Percentiles rank a stretch among this genome's conserved stretches.
Evolutionary conservation across 148 eudicot species (phyloP).

Genomic region (Camellia lanceoleosa): DNA sequence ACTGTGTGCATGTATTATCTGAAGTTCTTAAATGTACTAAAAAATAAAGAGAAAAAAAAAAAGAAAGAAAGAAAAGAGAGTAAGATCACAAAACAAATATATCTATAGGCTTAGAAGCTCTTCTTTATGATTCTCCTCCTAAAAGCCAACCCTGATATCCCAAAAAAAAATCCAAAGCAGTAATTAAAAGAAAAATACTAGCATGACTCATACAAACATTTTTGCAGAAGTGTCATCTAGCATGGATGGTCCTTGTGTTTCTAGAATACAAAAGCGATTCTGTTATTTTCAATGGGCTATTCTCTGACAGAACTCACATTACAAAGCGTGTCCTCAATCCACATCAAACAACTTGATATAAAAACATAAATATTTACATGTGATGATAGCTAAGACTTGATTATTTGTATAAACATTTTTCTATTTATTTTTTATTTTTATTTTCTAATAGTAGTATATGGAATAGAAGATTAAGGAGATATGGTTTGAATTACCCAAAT

Average conservation of each 20-base stretch:
- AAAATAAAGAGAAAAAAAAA: neutral
- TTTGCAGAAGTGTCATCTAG: neutral
- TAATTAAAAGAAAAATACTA: neutral
- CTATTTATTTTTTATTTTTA: neutral
- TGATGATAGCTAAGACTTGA: neutral
- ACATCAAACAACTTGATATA: neutral
- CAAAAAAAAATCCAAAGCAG: neutral
- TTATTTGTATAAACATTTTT: neutral
- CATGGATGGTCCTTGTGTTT: neutral
- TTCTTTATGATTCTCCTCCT: neutral
- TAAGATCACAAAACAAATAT: neutral
- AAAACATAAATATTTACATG: neutral
- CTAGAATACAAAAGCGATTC: neutral
- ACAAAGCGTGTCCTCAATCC: neutral
- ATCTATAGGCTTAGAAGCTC: neutral
- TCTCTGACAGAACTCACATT: neutral
- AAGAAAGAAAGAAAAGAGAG: neutral
- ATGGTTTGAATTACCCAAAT: neutral
- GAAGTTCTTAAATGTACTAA: neutral
- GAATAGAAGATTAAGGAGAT: neutral
- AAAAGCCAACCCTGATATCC: neutral
- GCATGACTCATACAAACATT: neutral
- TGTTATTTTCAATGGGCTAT: neutral
- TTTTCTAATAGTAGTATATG: neutral
- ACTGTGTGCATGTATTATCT: neutral